Evolutionary conservation across 495 filamentous ascomycete genomes (phyloP), one percentile per base, ranked within the genome.

Genomic region (Hyaloscypha bicolor): DNA sequence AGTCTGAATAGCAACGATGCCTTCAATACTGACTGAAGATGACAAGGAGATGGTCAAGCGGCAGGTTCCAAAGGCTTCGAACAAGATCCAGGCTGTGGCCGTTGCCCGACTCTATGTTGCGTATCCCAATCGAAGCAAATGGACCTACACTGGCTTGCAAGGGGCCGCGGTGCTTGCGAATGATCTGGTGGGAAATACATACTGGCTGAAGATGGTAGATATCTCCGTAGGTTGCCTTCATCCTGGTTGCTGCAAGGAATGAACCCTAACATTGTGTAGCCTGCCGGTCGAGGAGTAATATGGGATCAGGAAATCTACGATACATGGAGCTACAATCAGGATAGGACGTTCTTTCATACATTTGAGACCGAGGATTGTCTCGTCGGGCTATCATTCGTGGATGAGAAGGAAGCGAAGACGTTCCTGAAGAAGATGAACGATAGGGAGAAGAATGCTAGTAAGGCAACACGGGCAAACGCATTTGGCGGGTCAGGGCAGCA

Each of bases 271-370:
- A 55, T 16, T 56, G 16, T 22, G 55, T 72, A 96, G 93, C 85
- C 91, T 39, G 82, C 90, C 55, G 88, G 87, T 76, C 87, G 90
- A 71, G 95, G 96, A 58, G 96, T 99, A 31, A 90, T 99, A 71
- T 99, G 95, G 95, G 95, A 99, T 75, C 93, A 97, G 79, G 95
- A 99, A 77, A 90, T 98, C 71, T 98, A 94, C 76, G 93, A 99
- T 62, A 90, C 87, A 55, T 98, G 97, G 81, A 84, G 83, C 45
- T 99, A 98, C 79, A 95, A 97, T 75, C 93, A 95, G 72, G 96
- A 99, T 76, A 90, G 95, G 58, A 93, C 90, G 37, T 99, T 97
- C 77, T 98, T 99, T 79, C 94, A 98, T 76, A 92, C 92, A 5
- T 98, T 99, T 74, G 95, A 98, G 78, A 86, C 96, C 55, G 93